Evolutionary conservation across 345 rosid species (phyloP).

Genomic region (Noccaea bulbosa): DNA sequence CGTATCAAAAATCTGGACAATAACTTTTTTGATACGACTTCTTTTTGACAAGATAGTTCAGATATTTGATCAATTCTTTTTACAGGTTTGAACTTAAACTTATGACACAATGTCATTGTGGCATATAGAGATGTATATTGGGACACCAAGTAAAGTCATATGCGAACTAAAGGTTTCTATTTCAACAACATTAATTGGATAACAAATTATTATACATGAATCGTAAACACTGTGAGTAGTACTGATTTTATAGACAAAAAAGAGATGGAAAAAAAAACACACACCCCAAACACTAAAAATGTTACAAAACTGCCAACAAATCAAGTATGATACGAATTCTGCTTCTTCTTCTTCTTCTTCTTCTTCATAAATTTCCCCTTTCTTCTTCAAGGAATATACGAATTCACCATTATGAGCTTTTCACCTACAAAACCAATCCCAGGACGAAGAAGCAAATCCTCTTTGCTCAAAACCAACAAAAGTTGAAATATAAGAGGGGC

Average conservation of each 20-base stretch:
- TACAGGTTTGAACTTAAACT: neutral
- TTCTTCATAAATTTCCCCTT: slow-evolving; percentile 29
- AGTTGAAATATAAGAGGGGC: slow-evolving; percentile 5
- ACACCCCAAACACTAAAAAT: slow-evolving; percentile 31
- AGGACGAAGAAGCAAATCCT: neutral
- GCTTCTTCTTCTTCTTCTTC: slow-evolving; percentile 23
- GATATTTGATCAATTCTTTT: slow-evolving; percentile 1
- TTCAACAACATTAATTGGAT: neutral
- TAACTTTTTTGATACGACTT: neutral
- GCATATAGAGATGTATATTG: neutral
- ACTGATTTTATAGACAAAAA: slow-evolving; percentile 28
- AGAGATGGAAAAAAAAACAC: neutral
- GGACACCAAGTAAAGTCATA: neutral
- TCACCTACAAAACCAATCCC: slow-evolving; percentile 38
- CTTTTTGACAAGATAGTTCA: neutral
- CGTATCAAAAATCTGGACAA: neutral
- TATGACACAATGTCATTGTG: neutral
- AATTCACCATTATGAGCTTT: slow-evolving; percentile 28
- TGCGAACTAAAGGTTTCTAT: neutral
- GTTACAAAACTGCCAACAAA: slow-evolving; percentile 42
- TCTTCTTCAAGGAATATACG: slow-evolving; percentile 38
- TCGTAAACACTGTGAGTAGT: slow-evolving; percentile 12
- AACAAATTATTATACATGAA: slow-evolving; percentile 39
- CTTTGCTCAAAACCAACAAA: slow-evolving; percentile 19
- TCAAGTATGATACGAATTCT: slow-evolving; percentile 16